These are phyloP conservation scores for Parietaria judaica DNA, from an alignment of 306 rosid species.

Conservation along the genomic window DNA sequence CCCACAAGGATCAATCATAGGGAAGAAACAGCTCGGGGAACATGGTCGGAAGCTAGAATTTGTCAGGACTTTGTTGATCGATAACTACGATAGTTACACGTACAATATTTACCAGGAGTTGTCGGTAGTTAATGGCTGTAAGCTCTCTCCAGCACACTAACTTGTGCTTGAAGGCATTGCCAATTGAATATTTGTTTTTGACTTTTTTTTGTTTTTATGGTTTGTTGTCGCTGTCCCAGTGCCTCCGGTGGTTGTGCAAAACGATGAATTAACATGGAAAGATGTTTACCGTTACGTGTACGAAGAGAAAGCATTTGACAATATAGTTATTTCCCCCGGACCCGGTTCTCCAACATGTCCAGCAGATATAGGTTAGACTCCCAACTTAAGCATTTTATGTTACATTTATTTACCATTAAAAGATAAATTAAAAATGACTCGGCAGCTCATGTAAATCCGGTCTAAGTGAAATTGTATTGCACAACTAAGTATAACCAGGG, in stretches of 20 bases:
- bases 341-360: constrained; percentile 93
- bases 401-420: neutral
- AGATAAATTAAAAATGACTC: too few species aligned
- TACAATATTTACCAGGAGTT: constrained; percentile 94
- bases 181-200: neutral
- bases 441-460: too few species aligned
- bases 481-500: neutral
- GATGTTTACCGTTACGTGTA: constrained; percentile 63
- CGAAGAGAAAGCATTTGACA: constrained; percentile 83
- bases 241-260: constrained; percentile 84
- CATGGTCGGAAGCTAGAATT: constrained; percentile 40
- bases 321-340: constrained; percentile 96
- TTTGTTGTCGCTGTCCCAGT: constrained; percentile 42
- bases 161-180: neutral
- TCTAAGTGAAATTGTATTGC: neutral
- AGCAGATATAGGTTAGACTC: constrained; percentile 69
- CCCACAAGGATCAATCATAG: constrained; percentile 41
- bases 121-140: constrained; percentile 82
- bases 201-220: constrained; percentile 20
- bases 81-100: constrained; percentile 96
- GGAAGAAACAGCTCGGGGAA: constrained; percentile 26
- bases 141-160: constrained; percentile 17
- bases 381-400: constrained; percentile 4
- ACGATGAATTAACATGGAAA: constrained; percentile 82
- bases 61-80: constrained; percentile 88